Percentiles rank a stretch among this genome's conserved stretches.
phyloP scores from a whole-genome alignment of 345 rosid genomes.

The Brassica nigra region DNA sequence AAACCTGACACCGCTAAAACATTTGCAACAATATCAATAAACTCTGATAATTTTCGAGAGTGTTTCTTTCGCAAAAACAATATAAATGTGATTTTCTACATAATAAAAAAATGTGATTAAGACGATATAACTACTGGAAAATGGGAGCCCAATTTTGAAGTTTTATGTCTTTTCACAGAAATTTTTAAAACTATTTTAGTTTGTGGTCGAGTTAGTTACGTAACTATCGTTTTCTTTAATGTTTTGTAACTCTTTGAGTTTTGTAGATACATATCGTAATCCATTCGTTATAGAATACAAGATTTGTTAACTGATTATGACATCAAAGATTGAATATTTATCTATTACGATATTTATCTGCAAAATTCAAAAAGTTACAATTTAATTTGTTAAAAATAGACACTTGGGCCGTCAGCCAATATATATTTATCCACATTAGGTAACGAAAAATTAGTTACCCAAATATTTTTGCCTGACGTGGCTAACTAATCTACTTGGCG shows the following conservation, averaged over 20 bases:
- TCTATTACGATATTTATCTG: too few species aligned
- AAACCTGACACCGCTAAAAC: not conserved
- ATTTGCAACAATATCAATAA: not conserved
- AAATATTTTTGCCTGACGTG: conserved; percentile 21
- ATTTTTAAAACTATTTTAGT: not conserved
- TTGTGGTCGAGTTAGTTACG: conserved; percentile 36
- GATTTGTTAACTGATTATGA: conserved; percentile 31
- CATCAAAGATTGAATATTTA: conserved; percentile 5
- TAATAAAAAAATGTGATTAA: not conserved
- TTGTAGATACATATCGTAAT: conserved; percentile 33
- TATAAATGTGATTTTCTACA: not conserved
- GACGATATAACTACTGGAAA: conserved; percentile 19
- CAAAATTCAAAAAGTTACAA: too few species aligned
- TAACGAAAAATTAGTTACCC: conserved; percentile 6
- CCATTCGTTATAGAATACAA: conserved; percentile 6
- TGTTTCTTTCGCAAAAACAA: not conserved
- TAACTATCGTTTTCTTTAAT: conserved; percentile 18
- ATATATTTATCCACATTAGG: not conserved
- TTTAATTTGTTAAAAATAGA: too few species aligned
- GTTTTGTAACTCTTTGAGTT: not conserved
- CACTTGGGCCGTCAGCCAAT: too few species aligned
- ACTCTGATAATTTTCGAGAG: not conserved
- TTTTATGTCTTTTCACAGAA: conserved; percentile 8
- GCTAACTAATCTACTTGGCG: conserved; percentile 37
- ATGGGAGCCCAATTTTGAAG: not conserved